phyloP scores from a whole-genome alignment of 371 early-diverging fungal species.

The Mortierella sp. region DNA sequence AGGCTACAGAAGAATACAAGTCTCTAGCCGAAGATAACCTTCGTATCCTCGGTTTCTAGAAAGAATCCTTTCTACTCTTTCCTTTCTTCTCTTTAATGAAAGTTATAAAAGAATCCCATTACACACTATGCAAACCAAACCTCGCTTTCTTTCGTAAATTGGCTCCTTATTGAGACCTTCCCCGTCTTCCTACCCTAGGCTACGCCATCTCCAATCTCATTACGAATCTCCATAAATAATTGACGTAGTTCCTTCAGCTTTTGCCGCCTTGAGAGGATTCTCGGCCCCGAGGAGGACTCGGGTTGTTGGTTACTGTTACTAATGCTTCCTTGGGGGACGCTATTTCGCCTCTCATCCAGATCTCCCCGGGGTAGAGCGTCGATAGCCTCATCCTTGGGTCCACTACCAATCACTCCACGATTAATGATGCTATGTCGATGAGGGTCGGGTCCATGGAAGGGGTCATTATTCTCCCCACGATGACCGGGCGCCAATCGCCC shows the following conservation, averaged over 20 bases:
- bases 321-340: neutral
- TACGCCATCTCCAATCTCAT: conserved; percentile 40
- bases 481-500: neutral
- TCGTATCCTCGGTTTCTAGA: conserved; percentile 20
- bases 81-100: neutral
- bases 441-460: neutral
- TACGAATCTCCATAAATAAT: conserved; percentile 47
- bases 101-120: neutral
- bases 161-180: too few relatives aligned
- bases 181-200: too few relatives aligned
- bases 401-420: neutral
- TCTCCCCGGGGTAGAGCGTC: neutral
- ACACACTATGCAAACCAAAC: too few relatives aligned
- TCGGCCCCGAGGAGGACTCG: neutral
- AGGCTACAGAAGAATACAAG: conserved; percentile 18
- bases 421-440: too few relatives aligned
- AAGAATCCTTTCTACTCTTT: neutral
- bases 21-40: conserved; percentile 10
- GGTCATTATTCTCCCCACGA: too few relatives aligned
- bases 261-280: conserved; percentile 23
- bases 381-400: neutral
- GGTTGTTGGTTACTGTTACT: neutral
- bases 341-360: neutral
- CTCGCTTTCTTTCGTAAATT: too few relatives aligned
- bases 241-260: conserved; percentile 35